Base-by-base conservation (phyloP, 176 grass and related monocot genomes). In the Carex myosuroides region DNA sequence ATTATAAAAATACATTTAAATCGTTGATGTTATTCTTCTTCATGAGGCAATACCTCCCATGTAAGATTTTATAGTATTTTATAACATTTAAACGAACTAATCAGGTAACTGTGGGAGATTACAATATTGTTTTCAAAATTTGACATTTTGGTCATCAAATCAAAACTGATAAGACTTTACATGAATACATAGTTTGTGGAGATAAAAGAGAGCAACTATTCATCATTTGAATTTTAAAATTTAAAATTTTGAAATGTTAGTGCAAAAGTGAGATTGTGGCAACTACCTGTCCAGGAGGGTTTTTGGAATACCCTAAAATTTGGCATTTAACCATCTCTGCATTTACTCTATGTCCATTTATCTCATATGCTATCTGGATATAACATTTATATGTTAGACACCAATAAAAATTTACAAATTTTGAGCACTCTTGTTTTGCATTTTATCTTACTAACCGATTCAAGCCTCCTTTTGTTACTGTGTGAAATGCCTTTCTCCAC, bases 251-350 rank as follows among this genome's bases (percentile, higher is more conserved):
- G 6, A 10, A 79, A 57, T 61, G 21, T 39, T 64, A 78, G 39
- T 82, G 61, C 1, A 17, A 17, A 68, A 37, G 4, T 0, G 17
- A 67, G 30, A 67, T 35, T 65, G 9, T 17, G 64, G 1, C 35
- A 68, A 17, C 3, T 67, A 99, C 96, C 93, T 95, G 93, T 64
- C 85, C 88, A 4, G 91, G 78, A 16, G 91, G 88, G 79, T 91
- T 88, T 54, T 82, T 87, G 60, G 88, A 84, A 81, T 88, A 99
- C 0, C 93, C 89, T 62, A 95, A 74, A 83, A 99, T 93, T 41
- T 88, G 91, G 85, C 86, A 70, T 80, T 92, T 86, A 79, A 99
- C 89, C 64, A 90, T 86, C 86, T 95, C 93, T 8, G 79, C 88
- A 48, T 95, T 99, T 65, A 99, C 74, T 35, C 77, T 88, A 14